Evolutionary conservation across 495 filamentous ascomycete genomes (phyloP).

Genomic region (Annulohypoxylon nitens): DNA sequence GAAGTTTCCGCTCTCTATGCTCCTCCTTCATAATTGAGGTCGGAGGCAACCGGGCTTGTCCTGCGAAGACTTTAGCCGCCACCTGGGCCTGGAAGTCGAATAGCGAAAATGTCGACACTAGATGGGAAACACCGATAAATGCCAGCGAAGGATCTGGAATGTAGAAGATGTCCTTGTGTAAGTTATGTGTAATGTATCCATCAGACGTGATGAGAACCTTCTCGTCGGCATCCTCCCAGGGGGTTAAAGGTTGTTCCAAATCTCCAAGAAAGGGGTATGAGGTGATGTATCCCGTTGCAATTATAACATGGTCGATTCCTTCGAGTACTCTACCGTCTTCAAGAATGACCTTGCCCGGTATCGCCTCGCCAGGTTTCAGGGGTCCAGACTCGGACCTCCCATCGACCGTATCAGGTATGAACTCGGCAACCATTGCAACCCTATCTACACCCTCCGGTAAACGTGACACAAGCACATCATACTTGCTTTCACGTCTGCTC

Average conservation of each 20-base stretch:
- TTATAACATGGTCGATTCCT: conserved; percentile 66
- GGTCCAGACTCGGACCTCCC: conserved; percentile 41
- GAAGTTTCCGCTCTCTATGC: conserved; percentile 58
- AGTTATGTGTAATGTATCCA: conserved; percentile 74
- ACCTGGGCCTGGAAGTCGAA: conserved; percentile 76
- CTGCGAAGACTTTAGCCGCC: conserved; percentile 68
- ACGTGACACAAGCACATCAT: conserved; percentile 64
- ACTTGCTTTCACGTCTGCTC: conserved; percentile 68
- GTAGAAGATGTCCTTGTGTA: conserved; percentile 77
- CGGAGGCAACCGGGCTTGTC: conserved; percentile 63
- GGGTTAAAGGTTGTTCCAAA: conserved; percentile 56
- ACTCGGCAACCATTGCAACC: conserved; percentile 63
- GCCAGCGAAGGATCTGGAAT: conserved; percentile 72
- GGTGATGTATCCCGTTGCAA: conserved; percentile 76
- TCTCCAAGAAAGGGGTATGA: conserved; percentile 68
- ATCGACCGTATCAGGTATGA: conserved; percentile 37
- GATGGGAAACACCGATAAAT: conserved; percentile 72
- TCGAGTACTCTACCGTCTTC: conserved; percentile 59
- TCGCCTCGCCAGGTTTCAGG: conserved; percentile 26
- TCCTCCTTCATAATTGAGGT: conserved; percentile 63
- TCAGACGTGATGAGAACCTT: conserved; percentile 69
- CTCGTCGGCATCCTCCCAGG: conserved; percentile 58
- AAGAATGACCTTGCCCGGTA: conserved; percentile 48
- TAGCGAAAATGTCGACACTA: conserved; percentile 72
- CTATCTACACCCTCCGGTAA: conserved; percentile 64